Percentiles rank a stretch among this genome's conserved stretches.
Conservation (phyloP, 176 grass and related monocot genomes). For the Miscanthus lutarioriparius region DNA sequence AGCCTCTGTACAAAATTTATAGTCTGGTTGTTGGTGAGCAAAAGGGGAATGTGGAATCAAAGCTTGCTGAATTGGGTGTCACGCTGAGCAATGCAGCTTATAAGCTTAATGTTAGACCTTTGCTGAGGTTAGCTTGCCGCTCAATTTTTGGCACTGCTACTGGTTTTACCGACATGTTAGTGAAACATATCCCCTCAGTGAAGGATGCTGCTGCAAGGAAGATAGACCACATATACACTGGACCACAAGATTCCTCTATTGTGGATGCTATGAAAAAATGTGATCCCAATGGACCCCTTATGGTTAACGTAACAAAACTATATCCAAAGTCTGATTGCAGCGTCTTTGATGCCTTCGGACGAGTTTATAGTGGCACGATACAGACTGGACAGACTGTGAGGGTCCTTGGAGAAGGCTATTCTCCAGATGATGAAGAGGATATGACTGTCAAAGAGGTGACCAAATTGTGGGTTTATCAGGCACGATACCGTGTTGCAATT, state of each 20-base stretch:
- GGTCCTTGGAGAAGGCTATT: conserved; percentile 97
- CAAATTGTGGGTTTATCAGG: conserved; percentile 98
- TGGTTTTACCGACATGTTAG: conserved; percentile 96
- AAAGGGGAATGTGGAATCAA: conserved; percentile 70
- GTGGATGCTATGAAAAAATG: conserved; percentile 82
- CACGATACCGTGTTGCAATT: conserved; percentile 89
- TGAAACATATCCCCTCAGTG: conserved; percentile 86
- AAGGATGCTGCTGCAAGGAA: conserved; percentile 85
- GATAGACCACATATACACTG: conserved; percentile 87
- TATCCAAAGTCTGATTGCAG: conserved; percentile 95
- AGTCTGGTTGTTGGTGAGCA: conserved; percentile 96
- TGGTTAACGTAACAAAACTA: conserved; percentile 94
- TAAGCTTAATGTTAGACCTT: conserved; percentile 91
- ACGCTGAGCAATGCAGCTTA: conserved; percentile 89
- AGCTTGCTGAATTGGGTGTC: conserved; percentile 84
- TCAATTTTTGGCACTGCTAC: conserved; percentile 93
- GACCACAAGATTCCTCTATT: conserved; percentile 75
- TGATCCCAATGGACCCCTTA: conserved; percentile 77
- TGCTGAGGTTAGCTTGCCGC: conserved; percentile 90
- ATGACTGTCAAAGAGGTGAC: conserved; percentile 99
- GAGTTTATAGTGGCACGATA: conserved; percentile 92
- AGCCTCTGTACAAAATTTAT: conserved; percentile 97
- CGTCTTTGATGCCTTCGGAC: conserved; percentile 97
- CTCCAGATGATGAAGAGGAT: conserved; percentile 97
- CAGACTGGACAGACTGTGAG: conserved; percentile 90